These are phyloP conservation scores for Venturia aucupariae DNA, from an alignment of 2,329 filamentous ascomycete genomes.

Conservation along the genomic window DNA sequence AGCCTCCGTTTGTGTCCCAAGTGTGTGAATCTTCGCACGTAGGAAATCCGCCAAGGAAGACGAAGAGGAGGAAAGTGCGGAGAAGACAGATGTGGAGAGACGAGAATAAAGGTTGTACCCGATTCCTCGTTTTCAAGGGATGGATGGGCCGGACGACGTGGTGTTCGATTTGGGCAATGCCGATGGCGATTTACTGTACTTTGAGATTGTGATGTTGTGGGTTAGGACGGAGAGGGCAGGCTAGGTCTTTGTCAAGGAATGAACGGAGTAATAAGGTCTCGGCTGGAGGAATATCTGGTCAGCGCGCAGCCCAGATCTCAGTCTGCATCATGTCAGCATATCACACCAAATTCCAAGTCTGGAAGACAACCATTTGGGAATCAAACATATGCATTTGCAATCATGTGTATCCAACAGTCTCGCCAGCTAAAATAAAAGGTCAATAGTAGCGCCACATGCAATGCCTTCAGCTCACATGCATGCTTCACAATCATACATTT, in stretches of 20 bases:
- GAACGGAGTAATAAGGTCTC: too few relatives aligned
- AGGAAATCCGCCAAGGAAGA: too few relatives aligned
- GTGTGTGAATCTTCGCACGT: too few relatives aligned
- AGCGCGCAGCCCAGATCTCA: too few relatives aligned
- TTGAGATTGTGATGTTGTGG: neutral
- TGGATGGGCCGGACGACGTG: neutral
- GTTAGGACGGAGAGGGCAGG: neutral
- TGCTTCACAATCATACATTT: neutral
- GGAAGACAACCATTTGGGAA: neutral
- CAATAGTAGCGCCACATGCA: neutral
- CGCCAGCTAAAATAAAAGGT: neutral
- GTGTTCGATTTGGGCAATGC: neutral
- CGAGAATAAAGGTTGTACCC: too few relatives aligned
- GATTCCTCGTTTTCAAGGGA: neutral
- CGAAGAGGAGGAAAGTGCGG: too few relatives aligned
- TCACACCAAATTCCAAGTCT: neutral
- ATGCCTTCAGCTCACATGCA: neutral
- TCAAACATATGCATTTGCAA: neutral
- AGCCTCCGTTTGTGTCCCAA: too few relatives aligned
- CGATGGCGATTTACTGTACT: neutral
- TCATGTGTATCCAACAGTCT: neutral
- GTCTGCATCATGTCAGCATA: too few relatives aligned
- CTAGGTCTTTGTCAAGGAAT: too few relatives aligned
- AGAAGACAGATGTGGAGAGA: too few relatives aligned
- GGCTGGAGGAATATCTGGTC: too few relatives aligned